phyloP scores from a whole-genome alignment of 805 yeast species.

The Yamadazyma sp. region DNA sequence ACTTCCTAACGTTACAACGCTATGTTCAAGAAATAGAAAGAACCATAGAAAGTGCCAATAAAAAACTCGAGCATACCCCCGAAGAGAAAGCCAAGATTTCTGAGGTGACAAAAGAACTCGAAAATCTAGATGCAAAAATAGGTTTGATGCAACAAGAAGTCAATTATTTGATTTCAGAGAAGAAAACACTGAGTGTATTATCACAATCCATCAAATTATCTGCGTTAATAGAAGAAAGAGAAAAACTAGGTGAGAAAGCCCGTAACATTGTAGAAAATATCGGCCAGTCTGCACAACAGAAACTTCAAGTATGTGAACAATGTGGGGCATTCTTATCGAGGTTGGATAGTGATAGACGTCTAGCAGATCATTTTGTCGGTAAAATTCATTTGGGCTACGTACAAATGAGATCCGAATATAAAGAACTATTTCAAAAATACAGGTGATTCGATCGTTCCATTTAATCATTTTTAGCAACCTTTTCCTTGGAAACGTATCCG shows the following conservation, averaged over 20 bases:
- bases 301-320: constrained; percentile 82
- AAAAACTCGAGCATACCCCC: constrained; percentile 67
- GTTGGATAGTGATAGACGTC: constrained; percentile 80
- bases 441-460: background rate
- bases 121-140: constrained; percentile 58
- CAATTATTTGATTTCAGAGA: constrained; percentile 47
- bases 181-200: constrained; percentile 52
- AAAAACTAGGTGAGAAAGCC: constrained; percentile 53
- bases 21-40: constrained; percentile 59
- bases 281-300: constrained; percentile 86
- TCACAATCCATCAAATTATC: constrained; percentile 49
- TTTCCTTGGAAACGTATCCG: constrained; percentile 46
- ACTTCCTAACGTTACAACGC: constrained; percentile 48
- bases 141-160: constrained; percentile 70
- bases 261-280: constrained; percentile 64
- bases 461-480: constrained; percentile 16
- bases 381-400: constrained; percentile 83
- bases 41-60: constrained; percentile 60
- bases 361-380: constrained; percentile 89
- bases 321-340: constrained; percentile 89
- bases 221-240: constrained; percentile 48
- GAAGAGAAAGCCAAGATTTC: constrained; percentile 67
- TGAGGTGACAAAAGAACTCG: constrained; percentile 55
- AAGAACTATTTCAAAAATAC: constrained; percentile 27
- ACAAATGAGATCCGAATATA: constrained; percentile 61